Evolutionary conservation across 2,329 filamentous ascomycete genomes (phyloP).

Genomic region (Akanthomyces dipterigenus): DNA sequence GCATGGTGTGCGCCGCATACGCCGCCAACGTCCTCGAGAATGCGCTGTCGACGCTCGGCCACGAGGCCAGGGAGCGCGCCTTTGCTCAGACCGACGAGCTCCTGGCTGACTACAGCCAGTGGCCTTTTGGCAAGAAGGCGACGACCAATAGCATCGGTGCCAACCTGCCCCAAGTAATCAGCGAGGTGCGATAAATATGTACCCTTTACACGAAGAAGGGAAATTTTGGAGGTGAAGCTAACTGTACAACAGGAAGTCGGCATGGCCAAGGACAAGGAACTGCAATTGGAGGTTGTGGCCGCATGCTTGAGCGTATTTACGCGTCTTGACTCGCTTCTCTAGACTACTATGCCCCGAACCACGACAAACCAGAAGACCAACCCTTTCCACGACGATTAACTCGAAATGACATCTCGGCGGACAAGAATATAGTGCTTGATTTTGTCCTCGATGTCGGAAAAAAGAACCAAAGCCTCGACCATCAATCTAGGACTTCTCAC

Average conservation of each 20-base stretch:
- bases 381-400: neutral
- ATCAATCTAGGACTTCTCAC: neutral
- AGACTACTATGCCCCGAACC: conserved; percentile 23
- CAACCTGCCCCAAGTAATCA: conserved; percentile 81
- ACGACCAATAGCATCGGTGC: conserved; percentile 77
- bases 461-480: neutral
- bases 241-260: conserved; percentile 58
- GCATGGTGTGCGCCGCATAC: conserved; percentile 97
- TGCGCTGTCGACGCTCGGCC: conserved; percentile 85
- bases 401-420: neutral
- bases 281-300: conserved; percentile 94
- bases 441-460: neutral
- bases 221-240: conserved; percentile 10
- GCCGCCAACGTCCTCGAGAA: conserved; percentile 98
- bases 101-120: conserved; percentile 93
- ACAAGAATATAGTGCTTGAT: neutral
- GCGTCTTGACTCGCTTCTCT: conserved; percentile 90
- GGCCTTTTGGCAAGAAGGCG: conserved; percentile 86
- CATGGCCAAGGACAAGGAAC: conserved; percentile 82
- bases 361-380: neutral
- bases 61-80: conserved; percentile 87
- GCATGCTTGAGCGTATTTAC: conserved; percentile 97
- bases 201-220: neutral
- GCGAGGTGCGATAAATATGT: conserved; percentile 49
- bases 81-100: conserved; percentile 97